These are phyloP conservation scores for Coprinopsis cinerea DNA, from an alignment of 768 basidiomycete genomes.

Conservation along the genomic window DNA sequence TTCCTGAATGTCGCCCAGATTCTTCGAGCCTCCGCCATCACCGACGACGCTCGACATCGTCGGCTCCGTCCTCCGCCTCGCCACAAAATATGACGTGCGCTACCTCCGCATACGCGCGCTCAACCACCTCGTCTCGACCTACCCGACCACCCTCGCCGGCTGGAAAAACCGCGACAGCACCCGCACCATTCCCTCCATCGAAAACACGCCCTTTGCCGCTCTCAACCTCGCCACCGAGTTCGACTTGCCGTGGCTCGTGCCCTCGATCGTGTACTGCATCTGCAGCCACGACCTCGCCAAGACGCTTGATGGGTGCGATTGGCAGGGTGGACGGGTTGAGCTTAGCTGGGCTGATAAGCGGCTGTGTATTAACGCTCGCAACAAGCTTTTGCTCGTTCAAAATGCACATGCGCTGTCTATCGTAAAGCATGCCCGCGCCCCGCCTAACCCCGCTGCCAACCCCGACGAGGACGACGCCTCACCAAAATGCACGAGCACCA, in stretches of 20 bases:
- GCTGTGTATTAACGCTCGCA: conserved; percentile 23
- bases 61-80: conserved; percentile 35
- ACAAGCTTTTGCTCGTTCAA: conserved; percentile 8
- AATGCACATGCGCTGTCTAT: conserved; percentile 5
- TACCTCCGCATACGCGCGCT: conserved; percentile 34
- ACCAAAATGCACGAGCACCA: conserved; percentile 6
- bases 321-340: conserved; percentile 17
- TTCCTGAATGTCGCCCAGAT: conserved; percentile 20
- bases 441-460: neutral
- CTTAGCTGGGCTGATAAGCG: conserved; percentile 23
- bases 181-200: conserved; percentile 32
- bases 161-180: conserved; percentile 24
- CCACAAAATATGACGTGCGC: conserved; percentile 38
- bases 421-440: conserved; percentile 1
- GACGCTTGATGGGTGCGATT: conserved; percentile 29
- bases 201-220: conserved; percentile 34
- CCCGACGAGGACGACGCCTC: conserved; percentile 12
- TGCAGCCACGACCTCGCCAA: conserved; percentile 31
- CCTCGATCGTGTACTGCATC: conserved; percentile 31
- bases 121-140: conserved; percentile 32
- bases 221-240: conserved; percentile 29
- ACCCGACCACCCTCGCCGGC: conserved; percentile 34
- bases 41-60: conserved; percentile 27
- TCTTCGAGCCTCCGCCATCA: conserved; percentile 32
- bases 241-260: conserved; percentile 29